phyloP scores from a whole-genome alignment of 345 rosid species.

The Eucalyptus pumila region DNA sequence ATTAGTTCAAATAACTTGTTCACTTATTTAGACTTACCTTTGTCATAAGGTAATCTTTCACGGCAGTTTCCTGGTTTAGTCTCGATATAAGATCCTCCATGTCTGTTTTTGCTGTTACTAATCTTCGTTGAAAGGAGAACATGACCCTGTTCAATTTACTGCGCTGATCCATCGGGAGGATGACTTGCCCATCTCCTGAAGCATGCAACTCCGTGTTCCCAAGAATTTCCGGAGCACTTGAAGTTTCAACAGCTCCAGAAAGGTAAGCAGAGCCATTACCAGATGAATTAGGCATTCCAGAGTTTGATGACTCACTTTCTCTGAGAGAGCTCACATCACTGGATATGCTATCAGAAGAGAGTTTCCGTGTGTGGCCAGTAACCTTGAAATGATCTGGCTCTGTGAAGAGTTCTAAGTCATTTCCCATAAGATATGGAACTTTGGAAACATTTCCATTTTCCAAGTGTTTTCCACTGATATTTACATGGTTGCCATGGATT shows the following conservation, averaged over 20 bases:
- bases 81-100: slow-evolving; percentile 95
- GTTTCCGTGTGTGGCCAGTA: slow-evolving; percentile 45
- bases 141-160: slow-evolving; percentile 74
- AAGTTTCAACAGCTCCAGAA: slow-evolving; percentile 34
- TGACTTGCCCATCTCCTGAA: slow-evolving; percentile 44
- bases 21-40: slow-evolving; percentile 34
- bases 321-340: slow-evolving; percentile 57
- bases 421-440: slow-evolving; percentile 23
- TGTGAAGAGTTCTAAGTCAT: slow-evolving; percentile 51
- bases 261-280: slow-evolving; percentile 49
- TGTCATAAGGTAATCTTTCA: slow-evolving; percentile 75
- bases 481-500: slow-evolving; percentile 34
- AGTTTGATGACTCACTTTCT: slow-evolving; percentile 56
- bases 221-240: slow-evolving; percentile 19
- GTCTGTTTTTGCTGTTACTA: slow-evolving; percentile 81
- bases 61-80: slow-evolving; percentile 82
- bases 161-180: slow-evolving; percentile 78
- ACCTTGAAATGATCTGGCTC: slow-evolving; percentile 43
- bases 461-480: slow-evolving; percentile 28
- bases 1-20: not conserved
- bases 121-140: slow-evolving; percentile 57
- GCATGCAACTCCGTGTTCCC: slow-evolving; percentile 22
- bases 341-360: slow-evolving; percentile 63
- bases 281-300: slow-evolving; percentile 47
- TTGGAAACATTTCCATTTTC: slow-evolving; percentile 51